Conservation (phyloP, 257 asterid genomes). For the Agastache rugosa region DNA sequence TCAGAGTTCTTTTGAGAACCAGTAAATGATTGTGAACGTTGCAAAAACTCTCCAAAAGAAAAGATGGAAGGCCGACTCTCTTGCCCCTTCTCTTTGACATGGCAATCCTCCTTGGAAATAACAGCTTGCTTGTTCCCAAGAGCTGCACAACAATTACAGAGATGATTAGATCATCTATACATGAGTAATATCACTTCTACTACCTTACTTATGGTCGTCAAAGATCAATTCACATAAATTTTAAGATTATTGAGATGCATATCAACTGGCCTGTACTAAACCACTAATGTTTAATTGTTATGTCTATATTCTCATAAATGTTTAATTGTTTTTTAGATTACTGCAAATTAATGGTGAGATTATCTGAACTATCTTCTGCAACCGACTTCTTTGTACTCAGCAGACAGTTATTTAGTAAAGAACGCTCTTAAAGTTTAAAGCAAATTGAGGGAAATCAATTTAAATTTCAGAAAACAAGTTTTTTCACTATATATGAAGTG, state of each 20-base stretch:
- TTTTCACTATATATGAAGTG: too few relatives aligned
- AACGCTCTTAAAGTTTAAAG: neutral
- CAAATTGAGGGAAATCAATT: too few relatives aligned
- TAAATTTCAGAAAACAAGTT: too few relatives aligned
- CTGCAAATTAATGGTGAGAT: neutral
- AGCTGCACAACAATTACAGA: constrained; percentile 55
- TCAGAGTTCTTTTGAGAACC: constrained; percentile 44
- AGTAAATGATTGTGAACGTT: constrained; percentile 63
- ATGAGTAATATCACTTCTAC: neutral
- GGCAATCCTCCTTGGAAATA: constrained; percentile 47
- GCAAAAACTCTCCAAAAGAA: constrained; percentile 63
- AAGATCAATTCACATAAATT: neutral
- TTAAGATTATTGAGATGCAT: neutral
- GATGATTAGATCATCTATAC: constrained; percentile 5
- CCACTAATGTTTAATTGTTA: too few relatives aligned
- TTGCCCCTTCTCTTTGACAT: constrained; percentile 45
- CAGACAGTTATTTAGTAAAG: neutral
- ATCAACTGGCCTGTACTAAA: too few relatives aligned
- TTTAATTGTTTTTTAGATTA: neutral
- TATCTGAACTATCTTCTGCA: neutral
- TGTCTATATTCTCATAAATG: too few relatives aligned
- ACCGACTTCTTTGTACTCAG: neutral
- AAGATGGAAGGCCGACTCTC: constrained; percentile 43
- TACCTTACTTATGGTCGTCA: neutral
- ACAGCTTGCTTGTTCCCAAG: constrained; percentile 66